Evolutionary conservation across 2,329 filamentous ascomycete genomes (phyloP).

Genomic region (Verticillium nonalfalfae): DNA sequence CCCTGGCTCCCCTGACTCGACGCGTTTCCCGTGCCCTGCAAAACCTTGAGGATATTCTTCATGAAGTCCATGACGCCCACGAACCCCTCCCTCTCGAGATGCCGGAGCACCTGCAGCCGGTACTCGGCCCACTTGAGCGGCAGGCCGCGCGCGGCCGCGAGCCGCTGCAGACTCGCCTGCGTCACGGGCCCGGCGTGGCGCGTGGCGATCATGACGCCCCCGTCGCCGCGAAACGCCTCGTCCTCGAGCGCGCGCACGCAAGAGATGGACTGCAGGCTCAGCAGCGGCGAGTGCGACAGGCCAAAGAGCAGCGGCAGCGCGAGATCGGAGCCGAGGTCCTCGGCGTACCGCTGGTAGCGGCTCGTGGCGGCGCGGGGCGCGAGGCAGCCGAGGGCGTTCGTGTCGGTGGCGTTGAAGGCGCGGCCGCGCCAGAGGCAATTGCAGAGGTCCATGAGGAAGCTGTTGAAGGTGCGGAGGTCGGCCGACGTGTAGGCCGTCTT

Average conservation of each 20-base stretch:
- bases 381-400: conserved; percentile 53
- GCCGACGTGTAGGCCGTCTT: conserved; percentile 44
- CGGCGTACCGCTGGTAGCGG: conserved; percentile 40
- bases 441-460: conserved; percentile 80
- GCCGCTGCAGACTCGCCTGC: conserved; percentile 54
- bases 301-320: conserved; percentile 46
- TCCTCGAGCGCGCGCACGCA: conserved; percentile 54
- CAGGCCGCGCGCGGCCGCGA: conserved; percentile 61
- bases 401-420: conserved; percentile 60
- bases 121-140: conserved; percentile 68
- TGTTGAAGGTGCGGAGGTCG: conserved; percentile 69
- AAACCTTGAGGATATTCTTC: conserved; percentile 73
- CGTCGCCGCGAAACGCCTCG: conserved; percentile 33
- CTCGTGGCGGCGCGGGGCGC: conserved; percentile 36
- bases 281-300: conserved; percentile 51
- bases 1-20: background rate
- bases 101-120: conserved; percentile 62
- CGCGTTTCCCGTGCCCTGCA: conserved; percentile 40
- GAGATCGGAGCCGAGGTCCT: conserved; percentile 37
- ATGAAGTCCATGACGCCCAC: conserved; percentile 64
- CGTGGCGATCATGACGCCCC: conserved; percentile 27
- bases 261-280: conserved; percentile 49
- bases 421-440: conserved; percentile 75
- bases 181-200: conserved; percentile 66
- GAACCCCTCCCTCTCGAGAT: conserved; percentile 58